Evolutionary conservation across 2,329 filamentous ascomycete species (phyloP).

Genomic region (Colletotrichum melonis): DNA sequence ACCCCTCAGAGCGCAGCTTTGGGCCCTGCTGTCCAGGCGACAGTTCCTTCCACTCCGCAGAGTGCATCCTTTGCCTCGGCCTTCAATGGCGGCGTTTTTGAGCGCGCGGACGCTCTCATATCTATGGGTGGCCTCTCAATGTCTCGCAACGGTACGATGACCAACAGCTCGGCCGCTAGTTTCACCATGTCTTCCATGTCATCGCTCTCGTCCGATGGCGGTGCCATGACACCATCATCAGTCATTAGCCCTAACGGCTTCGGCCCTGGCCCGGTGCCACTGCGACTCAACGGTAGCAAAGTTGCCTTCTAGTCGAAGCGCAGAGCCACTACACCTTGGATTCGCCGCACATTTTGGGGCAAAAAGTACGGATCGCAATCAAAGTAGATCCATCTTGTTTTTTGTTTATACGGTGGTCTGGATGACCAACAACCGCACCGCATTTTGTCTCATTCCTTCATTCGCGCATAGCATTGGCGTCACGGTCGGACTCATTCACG

Average conservation of each 20-base stretch:
- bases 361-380: slow-evolving; percentile 11
- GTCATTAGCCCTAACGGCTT: slow-evolving; percentile 45
- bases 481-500: slow-evolving; percentile 27
- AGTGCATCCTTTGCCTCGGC: slow-evolving; percentile 65
- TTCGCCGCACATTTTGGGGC: slow-evolving; percentile 30
- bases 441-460: slow-evolving; percentile 25
- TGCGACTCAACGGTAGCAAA: slow-evolving; percentile 52
- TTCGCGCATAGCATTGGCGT: slow-evolving; percentile 35
- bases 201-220: slow-evolving; percentile 53
- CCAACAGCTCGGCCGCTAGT: slow-evolving; percentile 44
- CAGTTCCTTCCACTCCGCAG: slow-evolving; percentile 79
- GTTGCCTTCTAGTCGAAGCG: slow-evolving; percentile 48
- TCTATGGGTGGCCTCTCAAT: slow-evolving; percentile 69
- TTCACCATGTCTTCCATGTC: slow-evolving; percentile 47
- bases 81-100: slow-evolving; percentile 70
- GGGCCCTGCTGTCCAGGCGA: slow-evolving; percentile 90
- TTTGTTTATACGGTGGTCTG: slow-evolving; percentile 14
- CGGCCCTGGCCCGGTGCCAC: slow-evolving; percentile 35
- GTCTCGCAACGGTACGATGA: slow-evolving; percentile 61
- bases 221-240: slow-evolving; percentile 46
- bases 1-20: slow-evolving; percentile 91
- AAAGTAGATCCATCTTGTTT: not conserved
- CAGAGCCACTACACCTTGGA: slow-evolving; percentile 31
- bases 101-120: slow-evolving; percentile 68
- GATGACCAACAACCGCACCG: slow-evolving; percentile 7